These are phyloP conservation scores for Neurospora tetraspora DNA, from an alignment of 495 filamentous ascomycete genomes.

Conservation along the genomic window DNA sequence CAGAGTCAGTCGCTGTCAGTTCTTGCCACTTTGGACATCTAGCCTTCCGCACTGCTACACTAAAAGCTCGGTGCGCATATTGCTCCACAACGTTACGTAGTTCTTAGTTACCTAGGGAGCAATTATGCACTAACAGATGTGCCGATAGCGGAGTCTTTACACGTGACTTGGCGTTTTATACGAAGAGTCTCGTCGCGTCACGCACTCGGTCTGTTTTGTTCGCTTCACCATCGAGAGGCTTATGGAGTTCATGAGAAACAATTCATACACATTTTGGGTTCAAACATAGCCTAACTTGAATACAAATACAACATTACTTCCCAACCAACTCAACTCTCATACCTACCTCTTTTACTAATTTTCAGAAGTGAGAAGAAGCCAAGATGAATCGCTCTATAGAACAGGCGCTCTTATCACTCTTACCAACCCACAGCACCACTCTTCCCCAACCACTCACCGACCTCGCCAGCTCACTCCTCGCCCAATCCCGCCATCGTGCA, in stretches of 20 bases:
- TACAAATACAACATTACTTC: not conserved
- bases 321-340: not conserved
- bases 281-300: not conserved
- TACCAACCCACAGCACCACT: slow-evolving; percentile 65
- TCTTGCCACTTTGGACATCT: not conserved
- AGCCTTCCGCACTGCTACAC: not conserved
- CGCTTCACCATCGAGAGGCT: not conserved
- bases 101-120: not conserved
- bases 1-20: not conserved
- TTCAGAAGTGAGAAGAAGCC: too few species aligned
- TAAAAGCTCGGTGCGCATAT: not conserved
- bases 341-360: too few species aligned
- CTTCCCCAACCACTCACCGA: slow-evolving; percentile 67
- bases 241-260: not conserved
- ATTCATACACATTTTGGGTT: not conserved
- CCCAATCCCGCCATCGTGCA: slow-evolving; percentile 75
- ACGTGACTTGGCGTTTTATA: slow-evolving; percentile 12
- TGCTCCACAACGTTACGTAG: not conserved
- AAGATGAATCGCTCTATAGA: slow-evolving; percentile 66
- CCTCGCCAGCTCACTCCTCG: slow-evolving; percentile 68
- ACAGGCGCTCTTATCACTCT: slow-evolving; percentile 60
- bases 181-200: not conserved
- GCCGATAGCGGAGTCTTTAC: not conserved
- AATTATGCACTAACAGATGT: not conserved
- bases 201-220: not conserved